Base-by-base conservation (phyloP, 331 rosid species). In the Telfairia occidentalis region DNA sequence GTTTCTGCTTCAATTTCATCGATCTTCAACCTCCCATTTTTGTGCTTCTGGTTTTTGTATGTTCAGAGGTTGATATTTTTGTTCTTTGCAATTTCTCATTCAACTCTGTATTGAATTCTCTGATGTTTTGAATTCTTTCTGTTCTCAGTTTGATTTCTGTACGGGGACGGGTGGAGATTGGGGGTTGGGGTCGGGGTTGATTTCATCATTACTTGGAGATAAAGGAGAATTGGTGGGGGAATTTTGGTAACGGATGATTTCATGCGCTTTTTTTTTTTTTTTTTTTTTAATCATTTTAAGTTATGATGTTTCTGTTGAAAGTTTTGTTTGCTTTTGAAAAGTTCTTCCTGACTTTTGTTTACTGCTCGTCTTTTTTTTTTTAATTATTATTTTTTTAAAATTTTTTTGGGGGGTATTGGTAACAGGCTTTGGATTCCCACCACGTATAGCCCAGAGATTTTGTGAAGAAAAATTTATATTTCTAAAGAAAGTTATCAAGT, bases 291-390 rank as follows among this genome's bases (percentile, higher is more conserved):
- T 74, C 66, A 52, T 74, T 54, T 74, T 55, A 28, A 24, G 49
- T 53, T 74, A 74, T 74, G 67, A 74, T 74, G 65, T 74, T 54
- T 52, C 66, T 38, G 66, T 52, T 74, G 77, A 74, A 74, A 74
- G 77, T 74, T 74, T 74, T 55, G 77, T 54, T 35, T 53, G 69
- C 77, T 74, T 74, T 74, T 43, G 26, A 54, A 74, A 74, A 74
- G 77, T 74, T 53, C 65, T 32, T 72, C 73, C 73, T n/a, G 11
- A 10, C 49, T 35, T 40, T 74, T n/a, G n/a, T 57, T 74, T 74
- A 53, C 50, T 35, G 28, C 50, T 54, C 65, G 35, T 71, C 53
- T 37, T 40, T 37, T 54, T 26, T 19, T 19, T 21, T 16, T 21
- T n/a, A n/a, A n/a, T n/a, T n/a, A n/a, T n/a, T n/a, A n/a, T 54